Conservation (phyloP, 306 rosid species). For the Neltuma alba region DNA sequence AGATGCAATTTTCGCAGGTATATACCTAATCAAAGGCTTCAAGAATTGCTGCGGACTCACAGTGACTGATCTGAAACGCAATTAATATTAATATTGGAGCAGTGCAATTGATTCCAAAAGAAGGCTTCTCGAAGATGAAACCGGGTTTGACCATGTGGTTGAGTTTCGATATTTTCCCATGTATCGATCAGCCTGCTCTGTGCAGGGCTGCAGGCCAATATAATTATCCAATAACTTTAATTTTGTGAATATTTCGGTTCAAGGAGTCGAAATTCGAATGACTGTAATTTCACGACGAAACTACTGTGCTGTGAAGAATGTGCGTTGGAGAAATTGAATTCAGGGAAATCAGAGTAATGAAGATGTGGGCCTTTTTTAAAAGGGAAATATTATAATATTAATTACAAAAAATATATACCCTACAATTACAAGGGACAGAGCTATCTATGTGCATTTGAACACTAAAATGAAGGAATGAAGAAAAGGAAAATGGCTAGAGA, state of each 20-base stretch:
- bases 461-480: not conserved
- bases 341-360: not conserved
- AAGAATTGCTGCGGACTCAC: constrained; percentile 17
- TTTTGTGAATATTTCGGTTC: not conserved
- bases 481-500: not conserved
- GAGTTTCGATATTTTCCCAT: too few species aligned
- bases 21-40: constrained; percentile 24
- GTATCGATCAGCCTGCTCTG: too few species aligned
- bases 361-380: not conserved
- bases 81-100: not conserved
- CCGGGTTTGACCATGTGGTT: not conserved
- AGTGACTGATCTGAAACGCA: constrained; percentile 6
- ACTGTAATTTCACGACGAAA: not conserved
- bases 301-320: not conserved
- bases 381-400: not conserved
- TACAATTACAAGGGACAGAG: not conserved
- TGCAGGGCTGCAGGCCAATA: too few species aligned
- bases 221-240: not conserved
- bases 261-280: not conserved
- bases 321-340: too few species aligned
- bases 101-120: not conserved
- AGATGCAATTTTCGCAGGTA: constrained; percentile 39
- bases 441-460: not conserved
- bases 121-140: not conserved
- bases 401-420: constrained; percentile 3